Evolutionary conservation across 2,329 filamentous ascomycete species (phyloP).

Genomic region (Penicillium sclerotiorum): DNA sequence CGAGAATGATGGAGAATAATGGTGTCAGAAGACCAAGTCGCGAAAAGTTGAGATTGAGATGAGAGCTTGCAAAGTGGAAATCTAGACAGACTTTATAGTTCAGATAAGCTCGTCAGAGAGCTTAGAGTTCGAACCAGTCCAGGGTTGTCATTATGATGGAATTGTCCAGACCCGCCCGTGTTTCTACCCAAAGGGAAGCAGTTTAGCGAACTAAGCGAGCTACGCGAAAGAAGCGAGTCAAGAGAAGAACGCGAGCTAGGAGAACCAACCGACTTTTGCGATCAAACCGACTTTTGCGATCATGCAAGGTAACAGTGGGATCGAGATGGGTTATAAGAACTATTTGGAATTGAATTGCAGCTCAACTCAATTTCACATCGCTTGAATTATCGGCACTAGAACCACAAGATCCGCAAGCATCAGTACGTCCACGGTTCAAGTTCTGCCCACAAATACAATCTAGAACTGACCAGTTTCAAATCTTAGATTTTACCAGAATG

Average conservation of each 20-base stretch:
- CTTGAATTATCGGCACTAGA: no score
- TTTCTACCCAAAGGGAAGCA: not conserved
- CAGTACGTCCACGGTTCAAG: no score
- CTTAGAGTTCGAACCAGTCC: no score
- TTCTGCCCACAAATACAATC: no score
- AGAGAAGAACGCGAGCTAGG: no score
- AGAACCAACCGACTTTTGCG: not conserved
- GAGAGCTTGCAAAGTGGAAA: not conserved
- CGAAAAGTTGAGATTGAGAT: not conserved
- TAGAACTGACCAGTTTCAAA: no score
- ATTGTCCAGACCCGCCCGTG: not conserved
- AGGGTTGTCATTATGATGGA: not conserved
- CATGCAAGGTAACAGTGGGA: not conserved
- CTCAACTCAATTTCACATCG: no score
- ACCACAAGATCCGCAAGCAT: no score
- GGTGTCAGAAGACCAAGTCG: not conserved
- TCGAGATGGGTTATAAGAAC: no score
- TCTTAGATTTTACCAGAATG: no score
- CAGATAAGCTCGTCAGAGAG: not conserved
- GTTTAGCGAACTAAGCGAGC: slow-evolving; percentile 4
- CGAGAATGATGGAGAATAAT: not conserved
- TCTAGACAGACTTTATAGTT: not conserved
- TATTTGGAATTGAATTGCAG: no score
- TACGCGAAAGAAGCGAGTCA: not conserved
- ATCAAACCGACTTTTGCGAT: not conserved